phyloP scores from a whole-genome alignment of 2,329 filamentous ascomycete genomes.

The Lachnellula cervina region DNA sequence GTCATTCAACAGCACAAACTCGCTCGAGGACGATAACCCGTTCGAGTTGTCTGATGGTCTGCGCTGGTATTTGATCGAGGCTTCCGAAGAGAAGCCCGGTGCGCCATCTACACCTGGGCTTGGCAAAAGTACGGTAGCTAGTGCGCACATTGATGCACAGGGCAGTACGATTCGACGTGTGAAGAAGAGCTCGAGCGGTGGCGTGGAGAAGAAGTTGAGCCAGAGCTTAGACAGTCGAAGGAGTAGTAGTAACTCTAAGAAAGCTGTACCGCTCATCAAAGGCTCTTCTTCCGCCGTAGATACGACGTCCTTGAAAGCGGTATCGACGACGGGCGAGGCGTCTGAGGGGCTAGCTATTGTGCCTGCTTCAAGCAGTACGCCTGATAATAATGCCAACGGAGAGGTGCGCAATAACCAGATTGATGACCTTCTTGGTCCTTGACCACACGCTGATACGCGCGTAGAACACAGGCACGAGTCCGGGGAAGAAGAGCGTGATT shows the following conservation, averaged over 20 bases:
- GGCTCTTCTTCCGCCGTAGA: constrained; percentile 22
- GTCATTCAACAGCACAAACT: constrained; percentile 41
- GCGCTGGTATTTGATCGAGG: constrained; percentile 94
- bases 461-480: constrained; percentile 23
- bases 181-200: constrained; percentile 39
- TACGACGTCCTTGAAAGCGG: constrained; percentile 21
- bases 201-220: constrained; percentile 70
- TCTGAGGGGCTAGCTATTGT: constrained; percentile 19
- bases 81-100: constrained; percentile 84
- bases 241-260: constrained; percentile 81
- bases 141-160: constrained; percentile 79
- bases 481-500: constrained; percentile 48
- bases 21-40: constrained; percentile 84
- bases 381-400: constrained; percentile 10
- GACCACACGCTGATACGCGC: constrained; percentile 24
- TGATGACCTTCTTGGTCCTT: constrained; percentile 28
- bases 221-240: constrained; percentile 89
- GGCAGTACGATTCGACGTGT: constrained; percentile 58
- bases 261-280: constrained; percentile 48
- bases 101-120: constrained; percentile 90
- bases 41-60: constrained; percentile 94
- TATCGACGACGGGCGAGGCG: constrained; percentile 18
- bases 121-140: constrained; percentile 85
- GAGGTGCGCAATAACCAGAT: constrained; percentile 26
- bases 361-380: constrained; percentile 7